These are phyloP conservation scores for Dothidotthia symphoricarpi DNA, from an alignment of 2,329 filamentous ascomycete species.

Conservation along the genomic window DNA sequence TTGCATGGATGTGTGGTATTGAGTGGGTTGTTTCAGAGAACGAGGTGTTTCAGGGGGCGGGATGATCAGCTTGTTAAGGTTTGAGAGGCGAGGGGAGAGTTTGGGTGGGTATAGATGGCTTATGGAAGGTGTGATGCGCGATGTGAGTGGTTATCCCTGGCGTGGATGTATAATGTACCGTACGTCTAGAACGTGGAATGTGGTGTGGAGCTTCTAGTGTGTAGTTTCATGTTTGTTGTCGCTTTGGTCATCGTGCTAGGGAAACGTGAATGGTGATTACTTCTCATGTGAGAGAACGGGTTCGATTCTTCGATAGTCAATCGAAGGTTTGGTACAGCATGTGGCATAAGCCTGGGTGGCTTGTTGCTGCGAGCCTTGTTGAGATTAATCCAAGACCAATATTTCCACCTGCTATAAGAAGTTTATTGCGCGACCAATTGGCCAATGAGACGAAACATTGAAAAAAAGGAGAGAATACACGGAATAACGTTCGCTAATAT, in stretches of 20 bases:
- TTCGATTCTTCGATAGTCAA: no score
- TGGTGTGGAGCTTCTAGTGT: conserved; percentile 1
- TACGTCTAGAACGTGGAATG: conserved; percentile 3
- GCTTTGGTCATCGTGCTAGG: conserved; percentile 1
- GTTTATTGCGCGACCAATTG: no score
- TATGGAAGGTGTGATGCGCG: conserved; percentile 14
- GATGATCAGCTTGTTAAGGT: conserved; percentile 13
- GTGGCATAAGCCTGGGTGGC: background rate
- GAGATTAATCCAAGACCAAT: no score
- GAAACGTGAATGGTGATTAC: background rate
- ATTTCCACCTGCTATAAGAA: no score
- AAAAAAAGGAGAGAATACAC: no score
- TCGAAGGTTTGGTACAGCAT: background rate
- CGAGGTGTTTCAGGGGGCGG: conserved; percentile 15
- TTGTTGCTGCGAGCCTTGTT: background rate
- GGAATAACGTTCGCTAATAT: no score
- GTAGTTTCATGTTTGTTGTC: conserved; percentile 5
- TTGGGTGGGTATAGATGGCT: background rate
- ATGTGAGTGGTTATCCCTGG: background rate
- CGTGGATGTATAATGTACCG: background rate
- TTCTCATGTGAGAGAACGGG: no score
- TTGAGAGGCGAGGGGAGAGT: conserved; percentile 5
- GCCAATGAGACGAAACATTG: no score
- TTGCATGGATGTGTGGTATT: no score
- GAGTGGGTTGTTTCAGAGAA: no score